phyloP scores from a whole-genome alignment of 148 eudicot genomes.

The Talinum fruticosum region DNA sequence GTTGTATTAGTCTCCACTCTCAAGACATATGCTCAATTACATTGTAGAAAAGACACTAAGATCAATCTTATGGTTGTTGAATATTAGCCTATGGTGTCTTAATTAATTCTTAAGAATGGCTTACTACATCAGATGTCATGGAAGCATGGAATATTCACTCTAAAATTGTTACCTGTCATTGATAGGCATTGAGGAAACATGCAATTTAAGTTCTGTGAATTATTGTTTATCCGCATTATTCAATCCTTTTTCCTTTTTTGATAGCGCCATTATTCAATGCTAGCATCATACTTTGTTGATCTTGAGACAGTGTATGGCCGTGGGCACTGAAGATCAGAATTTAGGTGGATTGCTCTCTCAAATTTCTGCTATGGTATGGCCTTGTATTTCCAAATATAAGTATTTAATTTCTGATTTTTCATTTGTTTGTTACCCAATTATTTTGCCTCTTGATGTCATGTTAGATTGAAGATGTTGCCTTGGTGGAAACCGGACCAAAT shows the following conservation, averaged over 20 bases:
- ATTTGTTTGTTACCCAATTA: neutral
- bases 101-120: neutral
- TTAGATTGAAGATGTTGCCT: constrained; percentile 70
- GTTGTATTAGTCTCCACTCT: neutral
- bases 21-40: neutral
- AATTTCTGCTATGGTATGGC: constrained; percentile 47
- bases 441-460: constrained; percentile 3
- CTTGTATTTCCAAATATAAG: constrained; percentile 1
- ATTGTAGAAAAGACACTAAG: neutral
- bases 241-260: neutral
- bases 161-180: neutral
- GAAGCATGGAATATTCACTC: neutral
- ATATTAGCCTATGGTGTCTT: neutral
- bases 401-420: neutral
- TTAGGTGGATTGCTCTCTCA: constrained; percentile 45
- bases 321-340: constrained; percentile 41
- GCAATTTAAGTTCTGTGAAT: neutral
- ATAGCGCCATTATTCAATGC: neutral
- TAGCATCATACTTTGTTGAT: constrained; percentile 6
- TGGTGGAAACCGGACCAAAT: constrained; percentile 59
- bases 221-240: neutral
- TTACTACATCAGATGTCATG: neutral
- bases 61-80: neutral
- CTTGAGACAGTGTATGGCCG: constrained; percentile 50
- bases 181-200: neutral